A percentile compares a stretch with the other conserved stretches of the same genome.
These are phyloP conservation scores for Primulina huaijiensis DNA, from an alignment of 257 asterid genomes.

Conservation along the genomic window DNA sequence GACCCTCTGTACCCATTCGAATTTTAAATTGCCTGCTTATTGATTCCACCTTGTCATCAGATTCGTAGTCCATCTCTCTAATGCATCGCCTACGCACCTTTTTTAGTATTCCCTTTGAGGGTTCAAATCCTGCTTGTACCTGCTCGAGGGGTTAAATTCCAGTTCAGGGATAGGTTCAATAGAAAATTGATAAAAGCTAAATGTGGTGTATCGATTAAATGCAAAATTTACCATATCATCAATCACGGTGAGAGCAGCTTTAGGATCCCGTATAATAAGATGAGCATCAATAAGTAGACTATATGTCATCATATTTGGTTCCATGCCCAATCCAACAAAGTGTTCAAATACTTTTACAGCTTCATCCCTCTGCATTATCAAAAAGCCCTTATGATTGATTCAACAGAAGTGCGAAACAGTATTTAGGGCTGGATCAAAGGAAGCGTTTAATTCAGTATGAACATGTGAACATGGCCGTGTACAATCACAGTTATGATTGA, in stretches of 20 bases:
- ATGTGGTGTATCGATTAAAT: conserved; percentile 1
- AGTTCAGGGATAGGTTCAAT: conserved; percentile 4
- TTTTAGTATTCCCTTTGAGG: conserved; percentile 62
- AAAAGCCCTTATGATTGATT: conserved; percentile 19
- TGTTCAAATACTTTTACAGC: conserved; percentile 84
- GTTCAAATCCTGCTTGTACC: conserved; percentile 62
- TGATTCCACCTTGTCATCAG: conserved; percentile 45
- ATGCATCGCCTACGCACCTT: conserved; percentile 76
- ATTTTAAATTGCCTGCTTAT: conserved; percentile 45
- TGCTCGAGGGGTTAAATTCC: conserved; percentile 31
- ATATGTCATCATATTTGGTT: conserved; percentile 71
- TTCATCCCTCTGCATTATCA: conserved; percentile 82
- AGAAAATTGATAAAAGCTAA: background rate
- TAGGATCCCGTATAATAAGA: conserved; percentile 64
- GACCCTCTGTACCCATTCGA: conserved; percentile 52
- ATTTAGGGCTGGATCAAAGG: conserved; percentile 3
- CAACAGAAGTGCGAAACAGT: conserved; percentile 12
- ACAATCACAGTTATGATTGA: conserved; percentile 17
- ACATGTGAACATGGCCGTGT: conserved; percentile 3
- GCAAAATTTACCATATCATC: conserved; percentile 68
- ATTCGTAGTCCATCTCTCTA: conserved; percentile 80
- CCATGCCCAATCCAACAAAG: conserved; percentile 59
- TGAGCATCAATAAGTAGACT: conserved; percentile 76
- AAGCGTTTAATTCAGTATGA: background rate
- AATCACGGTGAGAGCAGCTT: conserved; percentile 64